A percentile compares a stretch with the other conserved stretches of the same genome.
phyloP scores from a whole-genome alignment of 176 grass and related monocot genomes.

The Aegilops umbellulata region DNA sequence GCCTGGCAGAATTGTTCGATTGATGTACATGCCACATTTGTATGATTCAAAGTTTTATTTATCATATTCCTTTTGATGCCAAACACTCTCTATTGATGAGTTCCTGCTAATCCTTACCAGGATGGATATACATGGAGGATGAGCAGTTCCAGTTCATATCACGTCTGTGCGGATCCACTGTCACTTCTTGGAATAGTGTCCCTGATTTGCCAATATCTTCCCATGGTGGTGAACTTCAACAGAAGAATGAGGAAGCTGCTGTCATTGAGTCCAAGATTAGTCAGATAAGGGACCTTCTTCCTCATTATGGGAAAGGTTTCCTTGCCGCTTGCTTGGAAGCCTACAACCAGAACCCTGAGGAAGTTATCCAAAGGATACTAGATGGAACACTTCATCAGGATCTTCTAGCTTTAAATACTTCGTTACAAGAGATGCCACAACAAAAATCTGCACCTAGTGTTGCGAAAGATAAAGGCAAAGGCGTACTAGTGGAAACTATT shows the following conservation, averaged over 20 bases:
- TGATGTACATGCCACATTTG: background rate
- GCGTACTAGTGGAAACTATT: constrained; percentile 54
- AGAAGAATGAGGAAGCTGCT: constrained; percentile 70
- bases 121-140: constrained; percentile 86
- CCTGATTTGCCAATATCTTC: constrained; percentile 55
- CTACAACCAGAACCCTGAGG: constrained; percentile 80
- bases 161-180: constrained; percentile 51
- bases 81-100: constrained; percentile 12
- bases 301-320: constrained; percentile 91
- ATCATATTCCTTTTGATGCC: background rate
- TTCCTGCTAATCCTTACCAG: constrained; percentile 46
- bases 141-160: constrained; percentile 78
- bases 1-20: constrained; percentile 3
- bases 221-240: constrained; percentile 42
- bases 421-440: constrained; percentile 68
- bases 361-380: constrained; percentile 91
- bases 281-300: constrained; percentile 93
- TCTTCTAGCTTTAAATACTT: constrained; percentile 76
- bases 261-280: constrained; percentile 90
- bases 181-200: constrained; percentile 44
- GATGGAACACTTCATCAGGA: constrained; percentile 92
- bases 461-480: constrained; percentile 83
- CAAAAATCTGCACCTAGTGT: constrained; percentile 41
- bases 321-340: constrained; percentile 88
- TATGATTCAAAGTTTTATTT: background rate